Percentiles rank a stretch among this genome's conserved stretches.
Conservation (phyloP, 2,329 filamentous ascomycete species). For the Monilinia aucupariae region DNA sequence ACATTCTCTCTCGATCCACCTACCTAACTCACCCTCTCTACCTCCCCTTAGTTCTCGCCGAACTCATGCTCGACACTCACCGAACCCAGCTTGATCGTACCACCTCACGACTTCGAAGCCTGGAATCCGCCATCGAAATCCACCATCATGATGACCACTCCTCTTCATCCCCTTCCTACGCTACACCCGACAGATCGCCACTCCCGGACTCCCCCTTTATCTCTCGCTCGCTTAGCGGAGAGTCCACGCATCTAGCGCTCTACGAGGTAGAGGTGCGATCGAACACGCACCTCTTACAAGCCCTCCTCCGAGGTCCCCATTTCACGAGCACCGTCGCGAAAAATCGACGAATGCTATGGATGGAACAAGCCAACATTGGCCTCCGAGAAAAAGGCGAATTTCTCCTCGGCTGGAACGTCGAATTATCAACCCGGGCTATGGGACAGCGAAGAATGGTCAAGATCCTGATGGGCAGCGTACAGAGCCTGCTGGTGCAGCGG, state of each 20-base stretch:
- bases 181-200: background rate
- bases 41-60: constrained; percentile 1
- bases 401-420: constrained; percentile 3
- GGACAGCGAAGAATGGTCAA: constrained; percentile 7
- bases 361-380: background rate
- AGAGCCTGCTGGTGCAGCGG: background rate
- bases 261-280: constrained; percentile 4
- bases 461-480: background rate
- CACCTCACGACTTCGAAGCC: background rate
- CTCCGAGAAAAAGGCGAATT: constrained; percentile 8
- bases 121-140: constrained; percentile 1
- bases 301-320: background rate
- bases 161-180: background rate
- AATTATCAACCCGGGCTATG: background rate
- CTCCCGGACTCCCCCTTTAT: background rate
- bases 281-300: background rate
- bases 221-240: background rate
- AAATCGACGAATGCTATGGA: background rate
- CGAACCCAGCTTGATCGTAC: constrained; percentile 2
- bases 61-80: constrained; percentile 4
- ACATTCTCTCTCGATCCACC: background rate
- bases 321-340: background rate
- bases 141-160: constrained; percentile 1
- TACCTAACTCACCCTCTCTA: constrained; percentile 3
- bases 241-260: constrained; percentile 3